These are phyloP conservation scores for Dictyostelium capitatum DNA, from an alignment of 78 protist genomes.

Conservation along the genomic window DNA sequence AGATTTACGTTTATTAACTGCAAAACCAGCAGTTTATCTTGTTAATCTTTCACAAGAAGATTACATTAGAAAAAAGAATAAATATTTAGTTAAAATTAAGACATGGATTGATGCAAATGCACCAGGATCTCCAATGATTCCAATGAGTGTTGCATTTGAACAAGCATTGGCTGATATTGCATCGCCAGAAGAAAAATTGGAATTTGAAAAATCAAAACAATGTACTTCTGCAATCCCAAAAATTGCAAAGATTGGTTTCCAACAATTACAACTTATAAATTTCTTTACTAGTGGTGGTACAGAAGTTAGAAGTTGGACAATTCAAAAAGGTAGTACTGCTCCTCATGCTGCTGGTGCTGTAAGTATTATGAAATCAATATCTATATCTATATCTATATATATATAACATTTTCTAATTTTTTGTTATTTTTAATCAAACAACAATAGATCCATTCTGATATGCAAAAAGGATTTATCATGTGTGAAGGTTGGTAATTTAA, in stretches of 20 bases:
- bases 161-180: not conserved
- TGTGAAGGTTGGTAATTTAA: conserved; percentile 78
- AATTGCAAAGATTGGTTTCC: conserved; percentile 92
- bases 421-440: no score
- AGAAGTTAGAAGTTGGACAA: conserved; percentile 97
- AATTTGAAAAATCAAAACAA: conserved; percentile 17
- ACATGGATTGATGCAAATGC: conserved; percentile 91
- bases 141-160: conserved; percentile 93
- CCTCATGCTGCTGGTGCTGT: conserved; percentile 96
- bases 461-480: conserved; percentile 91
- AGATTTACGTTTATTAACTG: conserved; percentile 90
- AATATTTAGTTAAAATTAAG: conserved; percentile 93
- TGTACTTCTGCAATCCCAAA: conserved; percentile 59
- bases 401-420: no score
- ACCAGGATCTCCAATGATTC: conserved; percentile 91
- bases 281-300: conserved; percentile 97
- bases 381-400: no score
- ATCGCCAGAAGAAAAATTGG: conserved; percentile 50
- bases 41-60: conserved; percentile 93
- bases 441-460: conserved; percentile 96
- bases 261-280: conserved; percentile 87
- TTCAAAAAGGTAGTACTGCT: conserved; percentile 91
- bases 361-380: no score
- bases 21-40: conserved; percentile 97
- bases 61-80: conserved; percentile 97